phyloP scores from a whole-genome alignment of 202 grass and related monocot genomes.

The Setaria viridis region DNA sequence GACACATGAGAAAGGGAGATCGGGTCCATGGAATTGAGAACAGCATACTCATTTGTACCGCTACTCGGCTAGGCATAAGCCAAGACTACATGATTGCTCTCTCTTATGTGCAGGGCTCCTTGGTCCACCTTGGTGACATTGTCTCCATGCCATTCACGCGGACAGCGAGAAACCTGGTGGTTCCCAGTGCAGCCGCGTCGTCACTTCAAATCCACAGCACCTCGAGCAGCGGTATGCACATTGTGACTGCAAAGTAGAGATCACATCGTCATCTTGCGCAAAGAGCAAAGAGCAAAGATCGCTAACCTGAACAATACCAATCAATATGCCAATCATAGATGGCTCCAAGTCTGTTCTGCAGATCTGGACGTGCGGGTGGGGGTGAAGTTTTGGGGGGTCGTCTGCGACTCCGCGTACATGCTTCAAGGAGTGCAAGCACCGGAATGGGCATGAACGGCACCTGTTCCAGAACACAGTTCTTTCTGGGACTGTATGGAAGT shows the following conservation, averaged over 20 bases:
- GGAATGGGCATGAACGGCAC: neutral
- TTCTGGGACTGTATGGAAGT: constrained; percentile 19
- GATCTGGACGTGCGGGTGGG: neutral
- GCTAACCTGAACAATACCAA: neutral
- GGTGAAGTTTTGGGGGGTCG: neutral
- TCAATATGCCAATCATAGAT: neutral
- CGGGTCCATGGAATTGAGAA: neutral
- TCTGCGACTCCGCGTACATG: neutral
- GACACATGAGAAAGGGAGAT: constrained; percentile 16
- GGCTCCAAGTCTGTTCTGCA: neutral
- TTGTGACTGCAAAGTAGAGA: neutral
- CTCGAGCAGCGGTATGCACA: neutral
- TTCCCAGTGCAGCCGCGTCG: neutral
- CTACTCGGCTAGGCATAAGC: neutral
- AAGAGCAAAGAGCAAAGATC: neutral
- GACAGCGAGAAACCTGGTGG: constrained; percentile 14
- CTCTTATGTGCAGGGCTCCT: constrained; percentile 9
- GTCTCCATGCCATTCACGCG: constrained; percentile 17
- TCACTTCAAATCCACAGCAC: neutral
- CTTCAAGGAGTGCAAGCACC: neutral
- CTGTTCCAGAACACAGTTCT: neutral
- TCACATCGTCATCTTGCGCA: neutral
- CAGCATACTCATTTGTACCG: neutral
- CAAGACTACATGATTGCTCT: constrained; percentile 14
- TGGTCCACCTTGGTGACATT: constrained; percentile 23